Base-by-base conservation (phyloP, 305 asterid genomes). In the Fraxinus floribunda region DNA sequence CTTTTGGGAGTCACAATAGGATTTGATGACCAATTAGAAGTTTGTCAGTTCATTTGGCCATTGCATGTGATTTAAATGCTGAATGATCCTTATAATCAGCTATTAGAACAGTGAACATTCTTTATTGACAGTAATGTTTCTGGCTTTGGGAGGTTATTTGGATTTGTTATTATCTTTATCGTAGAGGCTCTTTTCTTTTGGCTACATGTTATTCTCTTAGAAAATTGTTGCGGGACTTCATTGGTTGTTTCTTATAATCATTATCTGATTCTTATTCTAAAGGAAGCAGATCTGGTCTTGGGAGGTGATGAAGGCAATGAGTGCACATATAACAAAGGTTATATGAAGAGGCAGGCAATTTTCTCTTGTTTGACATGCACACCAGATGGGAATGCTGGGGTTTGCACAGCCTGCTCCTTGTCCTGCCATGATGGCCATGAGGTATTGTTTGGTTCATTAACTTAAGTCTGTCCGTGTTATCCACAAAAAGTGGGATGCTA, bases 221-320 rank as follows among this genome's bases (percentile, higher is more conserved):
- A 30, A 35, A 2, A 24, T 81, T 71, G 30, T 26, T 55, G 62
- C 76, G 38, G 70, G 78, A 80, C 62, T 24, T 24, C 35, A 78
- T 72, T 13, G 49, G 7, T 62, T 49, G 30, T 39, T 46, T 1
- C 1, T 79, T 78, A 18, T 35, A 26, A 78, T 11, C 38, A 8
- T 35, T 8, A 35, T 68, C 73, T 26, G 79, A 24, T 77, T 16
- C 41, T 24, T 86, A 13, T 80, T 60, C 36, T 78, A 34, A 64
- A 93, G 98, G 95, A 93, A 82, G 97, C 94, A 1, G 98, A 94
- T 90, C 86, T 96, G 92, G 94, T 96, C 75, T 92, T 96, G 80
- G 99, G 98, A 60, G 99, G 98, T 41, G 99, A 96, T 86, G 98
- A 96, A 83, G 99, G 99, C 73, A 96, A 93, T 85, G 98, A 96